A percentile compares a stretch with the other conserved stretches of the same genome.
Evolutionary conservation across 2,329 filamentous ascomycete species (phyloP).

Genomic region (Domatiomyces globalis): DNA sequence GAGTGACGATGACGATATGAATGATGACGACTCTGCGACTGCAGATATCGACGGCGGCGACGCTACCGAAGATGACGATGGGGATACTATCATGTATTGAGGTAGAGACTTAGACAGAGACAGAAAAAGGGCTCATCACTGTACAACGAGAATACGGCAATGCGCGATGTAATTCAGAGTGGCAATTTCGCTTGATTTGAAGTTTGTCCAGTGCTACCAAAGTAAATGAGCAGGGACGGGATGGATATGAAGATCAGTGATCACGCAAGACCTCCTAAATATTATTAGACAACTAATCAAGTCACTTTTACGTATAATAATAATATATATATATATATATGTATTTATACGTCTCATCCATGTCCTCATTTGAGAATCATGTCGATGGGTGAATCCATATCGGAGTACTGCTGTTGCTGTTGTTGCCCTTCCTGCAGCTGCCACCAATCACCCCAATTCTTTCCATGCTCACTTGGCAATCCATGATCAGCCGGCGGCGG

Average conservation of each 20-base stretch:
- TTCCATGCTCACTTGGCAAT: not conserved
- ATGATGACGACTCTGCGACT: constrained; percentile 12
- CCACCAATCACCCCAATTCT: not conserved
- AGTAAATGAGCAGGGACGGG: too few relatives aligned
- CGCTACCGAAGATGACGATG: constrained; percentile 9
- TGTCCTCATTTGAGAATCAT: too few relatives aligned
- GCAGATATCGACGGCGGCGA: constrained; percentile 14
- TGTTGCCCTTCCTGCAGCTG: too few relatives aligned
- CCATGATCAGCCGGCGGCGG: not conserved
- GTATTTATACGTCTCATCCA: not conserved
- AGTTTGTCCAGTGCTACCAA: too few relatives aligned
- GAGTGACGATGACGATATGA: constrained; percentile 17
- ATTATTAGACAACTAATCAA: too few relatives aligned
- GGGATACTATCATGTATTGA: constrained; percentile 3
- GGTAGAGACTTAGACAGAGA: not conserved
- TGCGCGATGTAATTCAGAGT: not conserved
- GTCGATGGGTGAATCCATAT: too few relatives aligned
- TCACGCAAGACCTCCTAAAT: too few relatives aligned
- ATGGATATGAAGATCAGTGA: too few relatives aligned
- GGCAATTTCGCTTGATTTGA: not conserved
- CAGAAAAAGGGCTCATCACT: not conserved
- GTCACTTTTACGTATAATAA: not conserved
- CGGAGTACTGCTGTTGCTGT: not conserved
- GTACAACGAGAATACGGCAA: not conserved
- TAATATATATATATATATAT: not conserved